A percentile compares a stretch with the other conserved stretches of the same genome.
These are phyloP conservation scores for Allantophomopsis cytisporea DNA, from an alignment of 2,329 filamentous ascomycete genomes.

Conservation along the genomic window DNA sequence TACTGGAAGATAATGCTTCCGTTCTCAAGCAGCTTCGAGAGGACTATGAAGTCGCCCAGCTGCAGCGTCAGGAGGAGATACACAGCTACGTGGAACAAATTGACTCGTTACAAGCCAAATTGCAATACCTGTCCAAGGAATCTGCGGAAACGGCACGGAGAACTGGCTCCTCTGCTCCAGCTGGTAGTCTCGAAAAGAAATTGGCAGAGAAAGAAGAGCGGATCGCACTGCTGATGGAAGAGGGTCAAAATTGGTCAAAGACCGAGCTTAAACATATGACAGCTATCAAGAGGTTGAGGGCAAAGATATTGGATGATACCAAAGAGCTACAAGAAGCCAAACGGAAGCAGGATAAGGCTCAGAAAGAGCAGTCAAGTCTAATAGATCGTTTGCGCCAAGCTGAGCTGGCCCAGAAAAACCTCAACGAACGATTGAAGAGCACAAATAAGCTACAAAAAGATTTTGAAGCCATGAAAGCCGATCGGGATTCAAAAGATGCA, in stretches of 20 bases:
- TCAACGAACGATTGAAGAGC: conserved; percentile 37
- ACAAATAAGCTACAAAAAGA: conserved; percentile 39
- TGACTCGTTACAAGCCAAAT: conserved; percentile 80
- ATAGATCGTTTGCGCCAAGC: conserved; percentile 33
- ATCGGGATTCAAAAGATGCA: conserved; percentile 47
- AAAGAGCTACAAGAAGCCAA: conserved; percentile 46
- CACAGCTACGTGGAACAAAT: conserved; percentile 78
- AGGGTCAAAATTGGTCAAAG: conserved; percentile 78
- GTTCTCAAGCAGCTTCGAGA: conserved; percentile 22
- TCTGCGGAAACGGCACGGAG: conserved; percentile 64
- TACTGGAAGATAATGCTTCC: conserved; percentile 17
- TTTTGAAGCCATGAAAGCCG: conserved; percentile 44
- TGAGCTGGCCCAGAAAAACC: conserved; percentile 39
- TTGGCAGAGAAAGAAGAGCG: conserved; percentile 82
- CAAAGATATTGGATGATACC: conserved; percentile 51
- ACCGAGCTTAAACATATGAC: conserved; percentile 75
- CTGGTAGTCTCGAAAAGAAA: conserved; percentile 61
- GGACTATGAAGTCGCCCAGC: conserved; percentile 14
- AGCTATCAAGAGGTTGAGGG: conserved; percentile 69
- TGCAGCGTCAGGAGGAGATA: conserved; percentile 64
- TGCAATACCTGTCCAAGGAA: conserved; percentile 76
- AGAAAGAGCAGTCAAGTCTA: conserved; percentile 31
- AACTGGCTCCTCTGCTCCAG: conserved; percentile 43
- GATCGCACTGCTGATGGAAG: conserved; percentile 80
- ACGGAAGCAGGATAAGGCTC: conserved; percentile 43